phyloP scores from a whole-genome alignment of 108 stramenopile genomes.

The Cyclostephanos tholiformis region DNA sequence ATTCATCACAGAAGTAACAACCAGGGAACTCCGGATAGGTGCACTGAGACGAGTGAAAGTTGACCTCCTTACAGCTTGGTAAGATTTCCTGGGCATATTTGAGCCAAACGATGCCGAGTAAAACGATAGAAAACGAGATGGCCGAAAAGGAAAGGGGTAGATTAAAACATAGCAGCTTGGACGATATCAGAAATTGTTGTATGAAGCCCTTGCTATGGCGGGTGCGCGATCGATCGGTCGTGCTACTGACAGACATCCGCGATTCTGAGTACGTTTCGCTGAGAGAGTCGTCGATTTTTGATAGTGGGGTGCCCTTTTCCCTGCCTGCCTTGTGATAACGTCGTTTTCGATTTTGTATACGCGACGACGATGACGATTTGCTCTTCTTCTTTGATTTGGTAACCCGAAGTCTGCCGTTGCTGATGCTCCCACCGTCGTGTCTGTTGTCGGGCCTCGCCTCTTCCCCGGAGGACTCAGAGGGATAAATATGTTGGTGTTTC shows the following conservation, averaged over 20 bases:
- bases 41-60: conserved; percentile 41
- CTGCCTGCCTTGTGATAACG: conserved; percentile 7
- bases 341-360: neutral
- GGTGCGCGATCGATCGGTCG: conserved; percentile 10
- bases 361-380: neutral
- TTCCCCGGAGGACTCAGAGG: conserved; percentile 31
- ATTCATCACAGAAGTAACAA: conserved; percentile 51
- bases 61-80: conserved; percentile 39
- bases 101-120: conserved; percentile 81
- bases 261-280: conserved; percentile 34
- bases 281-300: conserved; percentile 11
- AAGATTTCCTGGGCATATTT: conserved; percentile 58
- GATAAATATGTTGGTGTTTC: conserved; percentile 9
- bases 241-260: conserved; percentile 16
- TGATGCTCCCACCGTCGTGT: conserved; percentile 1
- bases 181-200: conserved; percentile 6
- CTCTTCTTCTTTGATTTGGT: conserved; percentile 4
- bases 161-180: conserved; percentile 66
- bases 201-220: neutral
- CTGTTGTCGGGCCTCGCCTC: conserved; percentile 9
- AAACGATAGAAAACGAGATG: conserved; percentile 67
- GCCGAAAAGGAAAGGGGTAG: conserved; percentile 76
- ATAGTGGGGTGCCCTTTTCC: conserved; percentile 9
- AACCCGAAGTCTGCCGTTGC: conserved; percentile 7
- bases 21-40: conserved; percentile 49